Conservation (phyloP, 345 rosid species). For the Pugionium dolabratum region DNA sequence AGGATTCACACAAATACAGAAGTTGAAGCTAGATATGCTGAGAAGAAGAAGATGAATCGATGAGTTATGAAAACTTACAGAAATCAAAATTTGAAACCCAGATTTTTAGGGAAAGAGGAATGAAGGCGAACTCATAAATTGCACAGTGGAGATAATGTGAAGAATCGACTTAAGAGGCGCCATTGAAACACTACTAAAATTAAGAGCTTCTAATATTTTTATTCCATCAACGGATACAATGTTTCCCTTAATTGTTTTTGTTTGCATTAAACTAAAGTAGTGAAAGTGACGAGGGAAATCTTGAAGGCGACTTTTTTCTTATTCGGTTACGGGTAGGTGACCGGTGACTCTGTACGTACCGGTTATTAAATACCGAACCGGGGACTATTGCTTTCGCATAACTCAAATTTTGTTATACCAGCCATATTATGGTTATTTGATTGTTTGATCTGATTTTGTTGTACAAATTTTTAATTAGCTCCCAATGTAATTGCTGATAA, state of each 20-base stretch:
- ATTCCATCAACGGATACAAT: constrained; percentile 40
- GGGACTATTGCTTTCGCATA: constrained; percentile 28
- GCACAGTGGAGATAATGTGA: constrained; percentile 20
- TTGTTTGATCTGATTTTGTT: background rate
- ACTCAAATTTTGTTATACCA: background rate
- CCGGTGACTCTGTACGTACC: constrained; percentile 17
- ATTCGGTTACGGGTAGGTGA: constrained; percentile 30
- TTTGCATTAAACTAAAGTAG: constrained; percentile 16
- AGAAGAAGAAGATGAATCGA: background rate
- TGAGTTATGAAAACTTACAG: background rate
- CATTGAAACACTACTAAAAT: constrained; percentile 30
- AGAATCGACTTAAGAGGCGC: constrained; percentile 10
- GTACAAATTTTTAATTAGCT: background rate
- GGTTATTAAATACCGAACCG: constrained; percentile 37
- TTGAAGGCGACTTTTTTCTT: constrained; percentile 28
- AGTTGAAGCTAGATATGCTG: background rate
- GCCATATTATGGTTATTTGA: background rate
- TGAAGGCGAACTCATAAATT: constrained; percentile 9
- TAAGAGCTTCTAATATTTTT: constrained; percentile 17
- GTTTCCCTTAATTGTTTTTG: background rate
- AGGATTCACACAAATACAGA: background rate
- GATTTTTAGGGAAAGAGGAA: background rate
- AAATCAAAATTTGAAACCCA: background rate
- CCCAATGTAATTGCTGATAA: background rate
- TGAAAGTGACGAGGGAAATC: constrained; percentile 30